These are phyloP conservation scores for Inonotus hispidus DNA, from an alignment of 1,284 basidiomycete species.

Conservation along the genomic window DNA sequence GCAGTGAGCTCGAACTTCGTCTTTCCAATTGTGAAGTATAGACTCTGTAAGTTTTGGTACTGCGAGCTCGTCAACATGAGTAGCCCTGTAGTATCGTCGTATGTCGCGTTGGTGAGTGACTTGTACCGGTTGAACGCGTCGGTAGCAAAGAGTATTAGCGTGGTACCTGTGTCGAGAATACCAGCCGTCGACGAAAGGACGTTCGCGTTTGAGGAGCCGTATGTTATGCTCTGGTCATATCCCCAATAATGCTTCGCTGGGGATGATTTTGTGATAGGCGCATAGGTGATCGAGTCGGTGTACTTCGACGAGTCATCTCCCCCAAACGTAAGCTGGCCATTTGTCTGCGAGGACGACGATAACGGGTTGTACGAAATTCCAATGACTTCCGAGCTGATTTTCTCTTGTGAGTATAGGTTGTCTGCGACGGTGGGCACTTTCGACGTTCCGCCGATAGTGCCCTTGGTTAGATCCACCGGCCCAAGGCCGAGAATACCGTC, in stretches of 20 bases:
- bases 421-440: slow-evolving; percentile 25
- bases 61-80: slow-evolving; percentile 16
- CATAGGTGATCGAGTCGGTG: slow-evolving; percentile 16
- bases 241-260: slow-evolving; percentile 23
- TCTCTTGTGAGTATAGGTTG: slow-evolving; percentile 21
- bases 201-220: slow-evolving; percentile 12
- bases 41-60: slow-evolving; percentile 18
- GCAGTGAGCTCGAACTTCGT: slow-evolving; percentile 19
- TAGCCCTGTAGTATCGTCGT: slow-evolving; percentile 20
- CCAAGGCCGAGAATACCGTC: slow-evolving; percentile 21
- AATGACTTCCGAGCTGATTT: slow-evolving; percentile 19
- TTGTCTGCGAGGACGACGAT: slow-evolving; percentile 14
- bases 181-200: slow-evolving; percentile 22
- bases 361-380: slow-evolving; percentile 24
- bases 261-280: slow-evolving; percentile 22
- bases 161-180: slow-evolving; percentile 25
- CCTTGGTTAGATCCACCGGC: slow-evolving; percentile 23
- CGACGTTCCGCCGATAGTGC: slow-evolving; percentile 24
- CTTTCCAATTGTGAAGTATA: slow-evolving; percentile 20
- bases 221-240: slow-evolving; percentile 16
- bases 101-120: slow-evolving; percentile 14
- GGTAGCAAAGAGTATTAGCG: slow-evolving; percentile 18
- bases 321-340: slow-evolving; percentile 24
- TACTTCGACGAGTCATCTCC: slow-evolving; percentile 20
- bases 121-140: slow-evolving; percentile 20